These are phyloP conservation scores for Pseudopithomyces chartarum DNA, from an alignment of 2,329 filamentous ascomycete genomes.

Conservation along the genomic window DNA sequence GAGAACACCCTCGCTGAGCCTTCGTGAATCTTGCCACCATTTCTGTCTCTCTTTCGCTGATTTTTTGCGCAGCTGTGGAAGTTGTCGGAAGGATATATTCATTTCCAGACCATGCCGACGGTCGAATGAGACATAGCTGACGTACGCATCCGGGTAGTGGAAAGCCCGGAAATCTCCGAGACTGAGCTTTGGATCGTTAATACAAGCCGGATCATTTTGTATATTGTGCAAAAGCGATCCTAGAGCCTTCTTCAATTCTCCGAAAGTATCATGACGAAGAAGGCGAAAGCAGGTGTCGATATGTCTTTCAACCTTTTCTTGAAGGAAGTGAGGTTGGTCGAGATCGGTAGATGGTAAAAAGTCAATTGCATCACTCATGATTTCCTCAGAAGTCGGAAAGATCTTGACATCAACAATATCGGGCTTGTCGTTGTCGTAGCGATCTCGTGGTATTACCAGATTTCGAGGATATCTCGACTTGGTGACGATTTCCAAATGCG, in stretches of 20 bases:
- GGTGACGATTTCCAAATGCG: neutral
- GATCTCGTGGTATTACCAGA: constrained; percentile 23
- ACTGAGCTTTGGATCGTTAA: constrained; percentile 14
- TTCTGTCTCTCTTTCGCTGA: constrained; percentile 11
- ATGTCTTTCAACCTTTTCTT: constrained; percentile 27
- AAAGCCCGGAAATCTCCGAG: constrained; percentile 20
- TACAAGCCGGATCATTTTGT: constrained; percentile 1
- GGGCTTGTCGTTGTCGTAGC: constrained; percentile 41
- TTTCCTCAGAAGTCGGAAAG: constrained; percentile 39
- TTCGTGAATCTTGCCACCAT: constrained; percentile 38
- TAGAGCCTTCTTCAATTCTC: constrained; percentile 33
- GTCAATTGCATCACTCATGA: constrained; percentile 46
- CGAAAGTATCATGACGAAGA: constrained; percentile 39
- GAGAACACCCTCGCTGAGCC: constrained; percentile 29
- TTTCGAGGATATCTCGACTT: constrained; percentile 30
- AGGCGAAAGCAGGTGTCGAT: constrained; percentile 43
- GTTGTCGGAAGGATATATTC: constrained; percentile 30
- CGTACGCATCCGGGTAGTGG: constrained; percentile 22
- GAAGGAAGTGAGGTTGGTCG: constrained; percentile 33
- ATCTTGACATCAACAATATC: constrained; percentile 38
- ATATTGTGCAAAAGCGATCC: constrained; percentile 22
- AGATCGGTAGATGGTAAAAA: constrained; percentile 38
- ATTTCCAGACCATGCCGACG: constrained; percentile 8
- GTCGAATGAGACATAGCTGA: constrained; percentile 4
- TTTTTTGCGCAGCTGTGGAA: constrained; percentile 15